These are phyloP conservation scores for Fusarium chlamydosporum DNA, from an alignment of 2,329 filamentous ascomycete species.

Conservation along the genomic window DNA sequence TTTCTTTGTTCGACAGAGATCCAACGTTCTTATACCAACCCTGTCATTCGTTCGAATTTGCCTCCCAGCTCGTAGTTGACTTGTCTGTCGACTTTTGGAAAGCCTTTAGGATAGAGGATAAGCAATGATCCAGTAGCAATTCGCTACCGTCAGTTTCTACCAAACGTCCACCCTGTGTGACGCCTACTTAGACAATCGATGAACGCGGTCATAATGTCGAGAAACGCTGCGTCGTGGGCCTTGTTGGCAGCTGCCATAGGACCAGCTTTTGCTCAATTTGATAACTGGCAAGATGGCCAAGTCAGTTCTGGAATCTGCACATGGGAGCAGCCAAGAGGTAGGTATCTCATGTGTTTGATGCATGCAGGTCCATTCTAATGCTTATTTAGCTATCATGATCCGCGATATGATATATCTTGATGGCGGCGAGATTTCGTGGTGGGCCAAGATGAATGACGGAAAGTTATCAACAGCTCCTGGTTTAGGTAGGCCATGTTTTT, in stretches of 20 bases:
- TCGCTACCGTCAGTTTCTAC: slow-evolving; percentile 34
- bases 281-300: slow-evolving; percentile 65
- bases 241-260: slow-evolving; percentile 38
- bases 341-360: slow-evolving; percentile 8
- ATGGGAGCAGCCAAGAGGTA: slow-evolving; percentile 66
- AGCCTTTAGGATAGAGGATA: slow-evolving; percentile 24
- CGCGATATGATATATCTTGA: slow-evolving; percentile 76
- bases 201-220: slow-evolving; percentile 41
- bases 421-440: slow-evolving; percentile 71
- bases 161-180: slow-evolving; percentile 27
- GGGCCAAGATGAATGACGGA: slow-evolving; percentile 64
- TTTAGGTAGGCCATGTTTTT: slow-evolving; percentile 59
- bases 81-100: slow-evolving; percentile 9
- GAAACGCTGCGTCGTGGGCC: slow-evolving; percentile 27
- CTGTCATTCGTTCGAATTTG: slow-evolving; percentile 9
- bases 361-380: slow-evolving; percentile 39
- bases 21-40: slow-evolving; percentile 25
- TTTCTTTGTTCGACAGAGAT: slow-evolving; percentile 29
- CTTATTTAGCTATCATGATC: slow-evolving; percentile 65
- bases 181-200: slow-evolving; percentile 16
- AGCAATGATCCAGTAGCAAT: slow-evolving; percentile 45
- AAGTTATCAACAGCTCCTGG: slow-evolving; percentile 43
- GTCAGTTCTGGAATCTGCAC: slow-evolving; percentile 71
- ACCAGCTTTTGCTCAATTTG: slow-evolving; percentile 57
- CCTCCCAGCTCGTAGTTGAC: slow-evolving; percentile 15